A percentile compares a stretch with the other conserved stretches of the same genome.
These are phyloP conservation scores for Logfia minima DNA, from an alignment of 129 eudicot species.

Conservation along the genomic window DNA sequence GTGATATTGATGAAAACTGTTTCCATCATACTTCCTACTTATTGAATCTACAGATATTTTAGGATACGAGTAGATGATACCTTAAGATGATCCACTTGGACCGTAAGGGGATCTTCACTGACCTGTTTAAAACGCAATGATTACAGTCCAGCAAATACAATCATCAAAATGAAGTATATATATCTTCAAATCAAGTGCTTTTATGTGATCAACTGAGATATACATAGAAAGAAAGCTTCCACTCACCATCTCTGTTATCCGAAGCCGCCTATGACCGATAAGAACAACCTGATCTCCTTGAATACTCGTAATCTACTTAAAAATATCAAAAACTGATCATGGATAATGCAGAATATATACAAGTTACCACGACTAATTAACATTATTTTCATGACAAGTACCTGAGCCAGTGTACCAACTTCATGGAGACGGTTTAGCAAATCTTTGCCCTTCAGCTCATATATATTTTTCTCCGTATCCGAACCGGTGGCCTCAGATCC, in stretches of 20 bases:
- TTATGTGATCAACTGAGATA: slow-evolving; percentile 10
- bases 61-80: slow-evolving; percentile 32
- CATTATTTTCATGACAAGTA: slow-evolving; percentile 26
- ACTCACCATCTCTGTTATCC: slow-evolving; percentile 94
- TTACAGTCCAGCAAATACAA: neutral
- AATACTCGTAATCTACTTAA: slow-evolving; percentile 70
- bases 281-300: slow-evolving; percentile 90
- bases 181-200: neutral
- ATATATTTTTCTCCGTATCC: slow-evolving; percentile 68
- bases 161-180: neutral
- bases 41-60: slow-evolving; percentile 14
- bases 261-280: slow-evolving; percentile 92
- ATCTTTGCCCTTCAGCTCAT: slow-evolving; percentile 85
- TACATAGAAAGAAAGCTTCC: neutral
- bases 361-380: neutral
- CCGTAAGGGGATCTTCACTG: slow-evolving; percentile 89
- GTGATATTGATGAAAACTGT: slow-evolving; percentile 2
- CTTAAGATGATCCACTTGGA: slow-evolving; percentile 89
- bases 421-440: slow-evolving; percentile 86
- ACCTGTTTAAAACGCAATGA: slow-evolving; percentile 48
- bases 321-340: slow-evolving; percentile 25
- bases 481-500: slow-evolving; percentile 53
- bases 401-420: slow-evolving; percentile 99
- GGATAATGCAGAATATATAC: slow-evolving; percentile 6
- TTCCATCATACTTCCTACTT: slow-evolving; percentile 16